Base-by-base conservation (phyloP, 1,139 yeast genomes). In the Pichia sp. region DNA sequence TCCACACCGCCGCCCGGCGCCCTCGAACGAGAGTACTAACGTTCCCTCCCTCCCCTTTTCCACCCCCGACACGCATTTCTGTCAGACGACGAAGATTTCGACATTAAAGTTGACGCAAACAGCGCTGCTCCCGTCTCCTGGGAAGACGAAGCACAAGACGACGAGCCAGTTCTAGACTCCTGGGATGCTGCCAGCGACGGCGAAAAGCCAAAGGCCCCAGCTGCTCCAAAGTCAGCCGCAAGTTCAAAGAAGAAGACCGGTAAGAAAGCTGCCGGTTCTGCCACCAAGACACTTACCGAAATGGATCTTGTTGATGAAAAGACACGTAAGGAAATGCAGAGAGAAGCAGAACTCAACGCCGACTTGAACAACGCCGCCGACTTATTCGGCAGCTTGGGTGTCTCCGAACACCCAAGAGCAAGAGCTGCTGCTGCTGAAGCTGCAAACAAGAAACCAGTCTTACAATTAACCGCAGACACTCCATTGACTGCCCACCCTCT, bases 311-410 rank as follows among this genome's bases (percentile, higher is more conserved):
- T 83, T 37, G 91, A 83, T 62, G 86, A 79, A 53, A 74, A 72
- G 53, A 81, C 87, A 14, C 77, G 89, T 65, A 79, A 74, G 59
- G 93, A 85, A 62, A 68, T 90, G 66, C 73, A 86, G 66, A 85
- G 76, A 62, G 73, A 84, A 63, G 95, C 93, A 17, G 95, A 93
- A 69, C 63, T 88, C 50, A 83, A 80, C 42, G 80, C 96, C 31
- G 99, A 93, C 70, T 74, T 93, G 68, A 87, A 85, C 68, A 86
- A 88, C 64, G 98, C 98, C 21, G 93, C 96, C 24, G 96, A 89
- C 60, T 74, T 93, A 59, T 89, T 93, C 63, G 96, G 93, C 32
- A 87, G 87, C 10, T 73, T 85, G 56, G 91, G 90, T 30, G 85
- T 85, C 47, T 83, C 79, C 47, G 77, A 73, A 52, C 93, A 85